Base-by-base conservation (phyloP, 768 basidiomycete species). In the Auriscalpium vulgare region DNA sequence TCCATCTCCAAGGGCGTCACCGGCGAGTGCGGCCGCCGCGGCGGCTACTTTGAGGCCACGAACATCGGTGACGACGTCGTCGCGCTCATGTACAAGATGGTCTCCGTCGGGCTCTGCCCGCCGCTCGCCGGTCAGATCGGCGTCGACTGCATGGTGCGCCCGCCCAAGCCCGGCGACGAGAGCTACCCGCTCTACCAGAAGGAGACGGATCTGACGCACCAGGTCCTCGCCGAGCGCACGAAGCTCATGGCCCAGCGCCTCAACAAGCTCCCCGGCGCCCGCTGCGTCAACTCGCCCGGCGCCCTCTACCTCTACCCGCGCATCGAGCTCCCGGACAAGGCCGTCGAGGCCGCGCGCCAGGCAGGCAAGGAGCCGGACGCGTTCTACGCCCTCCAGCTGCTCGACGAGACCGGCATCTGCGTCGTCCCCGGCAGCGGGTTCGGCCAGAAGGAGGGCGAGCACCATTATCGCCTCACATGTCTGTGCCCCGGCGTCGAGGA, bases 21-120 rank as follows among this genome's bases (percentile, higher is more conserved):
- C 38, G 95, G 95, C 57, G 95, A 99, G 72, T 99, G 97, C 69
- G 95, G 97, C 2, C 79, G 95, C n/a, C 81, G 97, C 49, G 95
- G 95, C 37, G 95, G 95, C 3, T 99, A 97, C 76, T 95, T 95
- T 64, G 95, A 99, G 72, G 84, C 86, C 68, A 79, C 81, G 59
- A 98, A 98, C 72, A 73, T 99, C 62, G 67, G 77, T 11, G 75
- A 83, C 8, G 86, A 91, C 34, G 78, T 95, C 57, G 74, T 88
- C 58, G 91, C 88, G 14, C 80, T 90, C 67, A 81, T 98, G 51
- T 97, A 98, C 79, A 99, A 98, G 77, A 94, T 99, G 85, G 91
- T 91, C 53, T 85, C 82, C 63, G 90, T 97, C 54, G 79, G 80
- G 3, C 81, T 98, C 19, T 97, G 95, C 71, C 92, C 97, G 35